Conservation (phyloP, 2,329 filamentous ascomycete species). For the Chaetomiaceae sp. region DNA sequence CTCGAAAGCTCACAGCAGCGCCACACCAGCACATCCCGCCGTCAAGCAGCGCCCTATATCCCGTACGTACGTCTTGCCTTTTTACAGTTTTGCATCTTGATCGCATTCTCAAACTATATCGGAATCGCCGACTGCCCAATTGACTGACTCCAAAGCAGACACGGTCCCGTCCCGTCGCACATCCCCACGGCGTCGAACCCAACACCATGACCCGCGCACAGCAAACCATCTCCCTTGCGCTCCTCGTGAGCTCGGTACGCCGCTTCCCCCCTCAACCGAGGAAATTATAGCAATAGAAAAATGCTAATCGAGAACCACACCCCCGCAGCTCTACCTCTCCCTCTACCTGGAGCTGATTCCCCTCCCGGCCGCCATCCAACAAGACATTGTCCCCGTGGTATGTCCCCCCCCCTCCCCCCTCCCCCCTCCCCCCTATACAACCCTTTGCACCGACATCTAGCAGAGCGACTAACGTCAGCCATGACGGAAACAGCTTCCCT, state of each 20-base stretch:
- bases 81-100: too few relatives aligned
- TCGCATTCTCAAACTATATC: neutral
- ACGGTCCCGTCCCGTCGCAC: neutral
- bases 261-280: neutral
- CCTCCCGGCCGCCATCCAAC: conserved; percentile 70
- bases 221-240: conserved; percentile 82
- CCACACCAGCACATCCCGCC: neutral
- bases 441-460: too few relatives aligned
- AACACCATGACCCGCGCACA: conserved; percentile 87
- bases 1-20: neutral
- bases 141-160: neutral
- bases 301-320: conserved; percentile 9
- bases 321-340: conserved; percentile 74
- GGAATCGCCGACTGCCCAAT: neutral
- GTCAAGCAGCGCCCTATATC: neutral
- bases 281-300: neutral
- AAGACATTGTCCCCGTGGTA: conserved; percentile 86
- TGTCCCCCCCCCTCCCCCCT: conserved; percentile 34
- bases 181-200: too few relatives aligned
- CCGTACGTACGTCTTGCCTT: neutral
- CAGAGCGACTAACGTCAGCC: too few relatives aligned
- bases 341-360: conserved; percentile 81
- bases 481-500: conserved; percentile 71
- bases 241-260: conserved; percentile 82
- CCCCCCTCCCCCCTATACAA: neutral